These are phyloP conservation scores for Curvularia lunata DNA, from an alignment of 2,329 filamentous ascomycete species.

Conservation along the genomic window DNA sequence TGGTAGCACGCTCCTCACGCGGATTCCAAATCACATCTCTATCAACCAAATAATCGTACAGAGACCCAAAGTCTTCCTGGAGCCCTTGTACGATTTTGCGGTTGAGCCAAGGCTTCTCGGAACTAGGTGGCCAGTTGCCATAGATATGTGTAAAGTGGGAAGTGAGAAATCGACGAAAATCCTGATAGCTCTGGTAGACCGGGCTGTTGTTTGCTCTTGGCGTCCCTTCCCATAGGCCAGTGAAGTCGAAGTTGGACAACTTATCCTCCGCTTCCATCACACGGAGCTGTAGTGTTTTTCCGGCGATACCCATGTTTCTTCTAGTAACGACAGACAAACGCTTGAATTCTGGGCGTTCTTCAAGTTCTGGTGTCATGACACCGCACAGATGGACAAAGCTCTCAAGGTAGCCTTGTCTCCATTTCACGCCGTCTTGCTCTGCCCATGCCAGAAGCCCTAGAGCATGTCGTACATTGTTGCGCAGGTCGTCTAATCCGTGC, in stretches of 20 bases:
- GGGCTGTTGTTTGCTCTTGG: slow-evolving; percentile 47
- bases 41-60: slow-evolving; percentile 75
- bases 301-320: slow-evolving; percentile 67
- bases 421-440: slow-evolving; percentile 66
- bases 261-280: slow-evolving; percentile 68
- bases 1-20: slow-evolving; percentile 64
- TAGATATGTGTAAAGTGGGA: slow-evolving; percentile 63
- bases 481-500: slow-evolving; percentile 68
- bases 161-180: slow-evolving; percentile 66
- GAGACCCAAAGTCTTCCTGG: slow-evolving; percentile 70
- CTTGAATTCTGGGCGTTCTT: slow-evolving; percentile 64
- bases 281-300: slow-evolving; percentile 66
- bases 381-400: slow-evolving; percentile 71
- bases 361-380: slow-evolving; percentile 55
- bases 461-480: slow-evolving; percentile 65
- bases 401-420: slow-evolving; percentile 72
- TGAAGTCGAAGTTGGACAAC: slow-evolving; percentile 65
- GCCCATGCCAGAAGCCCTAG: slow-evolving; percentile 70
- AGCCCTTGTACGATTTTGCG: slow-evolving; percentile 63
- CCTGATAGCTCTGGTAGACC: slow-evolving; percentile 63
- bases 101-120: slow-evolving; percentile 62
- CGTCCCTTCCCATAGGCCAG: slow-evolving; percentile 62
- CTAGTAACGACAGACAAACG: slow-evolving; percentile 66
- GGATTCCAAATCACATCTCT: slow-evolving; percentile 70
- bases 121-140: slow-evolving; percentile 66